Conservation (phyloP, 176 grass and related monocot genomes). For the Oryza nivara region DNA sequence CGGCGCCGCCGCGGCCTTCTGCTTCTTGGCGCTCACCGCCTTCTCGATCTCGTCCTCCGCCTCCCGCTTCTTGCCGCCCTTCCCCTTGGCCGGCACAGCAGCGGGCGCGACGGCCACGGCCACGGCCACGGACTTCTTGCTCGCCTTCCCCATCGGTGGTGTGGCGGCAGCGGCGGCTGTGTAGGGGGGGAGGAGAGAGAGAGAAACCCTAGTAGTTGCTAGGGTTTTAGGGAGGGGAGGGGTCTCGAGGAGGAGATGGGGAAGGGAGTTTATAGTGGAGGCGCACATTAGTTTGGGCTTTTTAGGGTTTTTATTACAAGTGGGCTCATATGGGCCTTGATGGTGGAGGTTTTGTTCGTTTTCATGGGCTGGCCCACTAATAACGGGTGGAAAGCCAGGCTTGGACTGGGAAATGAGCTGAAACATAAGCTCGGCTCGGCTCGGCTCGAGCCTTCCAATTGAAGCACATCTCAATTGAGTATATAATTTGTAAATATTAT, state of each 20-base stretch:
- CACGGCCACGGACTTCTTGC: slow-evolving; percentile 49
- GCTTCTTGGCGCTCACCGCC: slow-evolving; percentile 66
- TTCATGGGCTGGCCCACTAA: too few relatives aligned
- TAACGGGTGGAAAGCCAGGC: too few relatives aligned
- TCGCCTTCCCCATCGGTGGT: slow-evolving; percentile 59
- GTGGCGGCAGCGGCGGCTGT: background rate
- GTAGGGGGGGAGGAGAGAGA: background rate
- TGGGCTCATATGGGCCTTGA: background rate
- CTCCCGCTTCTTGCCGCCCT: slow-evolving; percentile 69
- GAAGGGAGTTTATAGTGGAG: background rate
- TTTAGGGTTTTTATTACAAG: background rate
- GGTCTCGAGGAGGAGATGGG: background rate
- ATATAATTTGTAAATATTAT: too few relatives aligned
- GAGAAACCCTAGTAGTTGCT: slow-evolving; percentile 43
- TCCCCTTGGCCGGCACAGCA: slow-evolving; percentile 28
- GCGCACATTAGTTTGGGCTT: background rate
- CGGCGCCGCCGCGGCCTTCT: slow-evolving; percentile 48
- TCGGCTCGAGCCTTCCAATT: too few relatives aligned
- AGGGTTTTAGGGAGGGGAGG: slow-evolving; percentile 58
- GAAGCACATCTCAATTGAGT: too few relatives aligned
- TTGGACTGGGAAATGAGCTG: too few relatives aligned
- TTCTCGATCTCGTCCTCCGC: slow-evolving; percentile 64
- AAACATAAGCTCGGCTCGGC: too few relatives aligned
- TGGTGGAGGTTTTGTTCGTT: background rate
- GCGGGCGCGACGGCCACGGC: slow-evolving; percentile 1